Base-by-base conservation (phyloP, 2,329 filamentous ascomycete genomes). In the Neofusicoccum sp. region DNA sequence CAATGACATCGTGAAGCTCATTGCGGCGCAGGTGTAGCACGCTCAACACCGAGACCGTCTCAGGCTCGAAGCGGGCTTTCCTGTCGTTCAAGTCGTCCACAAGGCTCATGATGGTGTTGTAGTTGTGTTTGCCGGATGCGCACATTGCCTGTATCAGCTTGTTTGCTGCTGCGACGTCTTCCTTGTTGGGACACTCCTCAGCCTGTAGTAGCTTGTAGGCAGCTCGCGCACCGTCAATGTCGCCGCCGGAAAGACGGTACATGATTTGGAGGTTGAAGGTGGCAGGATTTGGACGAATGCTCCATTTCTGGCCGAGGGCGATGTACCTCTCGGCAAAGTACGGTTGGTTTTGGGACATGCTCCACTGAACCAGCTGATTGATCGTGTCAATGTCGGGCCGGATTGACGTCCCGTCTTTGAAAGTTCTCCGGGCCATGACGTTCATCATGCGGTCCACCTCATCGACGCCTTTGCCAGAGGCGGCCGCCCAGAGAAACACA, bases 1-100 rank as follows among this genome's bases (percentile, higher is more conserved):
- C 91, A 63, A 91, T 88, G 4, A 91, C 86, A 63, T 96, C 91
- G 64, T 87, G 86, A 44, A 87, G 82, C 70, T 96, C 90, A 68
- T 91, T 89, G 41, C 89, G 86, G 63, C 85, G 82, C 9, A 97
- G 81, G 66, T 96, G 89, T 43, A 89, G 79, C 45, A 87, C 79
- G 62, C 87, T 89, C n/a, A 97, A 79, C 0, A 85, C 82, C 6
- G 87, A 85, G 0, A 95, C 84, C 0, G 92, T 96, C 44, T 87
- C 82, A 0, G 92, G 85, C 36, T 90, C 88, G 12, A 97, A 81
- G 1, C 82, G 83, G 6, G 86, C 84, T 59, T 86, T 73, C 6
- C 86, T 85, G 68, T 91, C 85, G 61, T 92, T 87, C 2, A 96
- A 78, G 47, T 89, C 85, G 60, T 88, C 85, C 0, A 91, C 83